Conservation (phyloP, 352 stramenopile species). For the Globisporangium takayamanum region DNA sequence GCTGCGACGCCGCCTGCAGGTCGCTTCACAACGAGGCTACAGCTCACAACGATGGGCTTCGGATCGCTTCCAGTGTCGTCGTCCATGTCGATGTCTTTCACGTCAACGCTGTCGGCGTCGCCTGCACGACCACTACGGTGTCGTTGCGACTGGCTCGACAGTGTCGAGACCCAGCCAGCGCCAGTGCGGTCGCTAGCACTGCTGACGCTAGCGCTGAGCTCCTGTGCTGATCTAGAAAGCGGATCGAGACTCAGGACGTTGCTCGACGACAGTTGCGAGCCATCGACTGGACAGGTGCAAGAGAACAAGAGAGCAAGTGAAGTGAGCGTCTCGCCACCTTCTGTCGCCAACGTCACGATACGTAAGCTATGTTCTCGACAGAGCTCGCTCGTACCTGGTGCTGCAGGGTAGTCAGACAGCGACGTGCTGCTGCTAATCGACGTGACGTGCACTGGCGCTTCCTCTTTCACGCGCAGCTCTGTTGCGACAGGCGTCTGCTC, state of each 20-base stretch:
- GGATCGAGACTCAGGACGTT: conserved; percentile 13
- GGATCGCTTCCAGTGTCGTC: conserved; percentile 15
- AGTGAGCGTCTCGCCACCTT: neutral
- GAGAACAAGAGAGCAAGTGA: neutral
- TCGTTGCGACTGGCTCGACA: conserved; percentile 5
- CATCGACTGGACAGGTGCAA: neutral
- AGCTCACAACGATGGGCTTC: conserved; percentile 46
- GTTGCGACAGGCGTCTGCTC: neutral
- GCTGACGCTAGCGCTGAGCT: neutral
- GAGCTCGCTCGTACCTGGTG: no score
- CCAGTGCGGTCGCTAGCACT: neutral
- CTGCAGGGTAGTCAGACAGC: neutral
- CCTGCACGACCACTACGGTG: conserved; percentile 9
- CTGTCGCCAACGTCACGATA: no score
- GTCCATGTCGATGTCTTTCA: conserved; percentile 20
- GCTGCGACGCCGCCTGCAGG: neutral
- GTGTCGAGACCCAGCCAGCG: conserved; percentile 25
- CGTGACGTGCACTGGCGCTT: neutral
- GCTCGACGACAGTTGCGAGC: conserved; percentile 1
- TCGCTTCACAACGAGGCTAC: conserved; percentile 47
- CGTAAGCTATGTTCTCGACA: no score
- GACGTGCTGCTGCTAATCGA: conserved; percentile 2
- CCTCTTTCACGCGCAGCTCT: neutral
- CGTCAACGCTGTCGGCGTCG: conserved; percentile 16
- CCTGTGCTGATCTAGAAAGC: neutral